Base-by-base conservation (phyloP, 257 asterid genomes). In the Fraxinus pennsylvanica region DNA sequence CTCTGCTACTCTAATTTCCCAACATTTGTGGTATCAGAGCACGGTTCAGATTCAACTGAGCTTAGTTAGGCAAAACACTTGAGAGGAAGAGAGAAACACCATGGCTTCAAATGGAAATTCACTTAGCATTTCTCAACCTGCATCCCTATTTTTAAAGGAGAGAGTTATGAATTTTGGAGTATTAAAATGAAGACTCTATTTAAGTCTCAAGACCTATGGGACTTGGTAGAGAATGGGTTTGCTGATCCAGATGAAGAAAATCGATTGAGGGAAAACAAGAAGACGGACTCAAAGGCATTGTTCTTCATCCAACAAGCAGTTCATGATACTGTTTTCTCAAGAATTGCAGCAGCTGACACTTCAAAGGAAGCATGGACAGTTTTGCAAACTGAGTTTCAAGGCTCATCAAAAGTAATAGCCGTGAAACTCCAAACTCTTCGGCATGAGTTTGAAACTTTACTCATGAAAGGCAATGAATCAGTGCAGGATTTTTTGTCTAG, bases 381-480 rank as follows among this genome's bases (percentile, higher is more conserved):
- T 68, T 29, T 69, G 59, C 9, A 68, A 63, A n/a, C n/a, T 15
- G 59, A 68, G 30, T 77, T 77, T 69, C 75, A 69, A 54, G 70
- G 59, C 41, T 29, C n/a, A 2, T 0, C 52, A 12, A 76, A 68
- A 7, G 74, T 76, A 27, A 76, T 76, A 5, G 29, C 29, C 3
- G 5, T 67, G 19, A 43, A 68, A 30, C 39, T 45, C 3, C 68
- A 76, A 3, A 30, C 66, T 25, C 38, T 38, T 33, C 13, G 5
- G 41, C 29, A 2, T 45, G 74, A 76, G 17, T 68, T 76, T 47
- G 19, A 67, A 68, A 45, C 68, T 43, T 22, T 68, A 27, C 1
- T 9, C 14, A 68, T 76, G 80, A 68, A 76, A 66, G n/a, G 4
- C 10, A 38, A 38, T 5, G 80, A 67, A 19, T 41, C 13, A 35